Evolutionary conservation across 2,329 filamentous ascomycete genomes (phyloP), one percentile per base, ranked within the genome.

Genomic region (Cladophialophora chaetospira): DNA sequence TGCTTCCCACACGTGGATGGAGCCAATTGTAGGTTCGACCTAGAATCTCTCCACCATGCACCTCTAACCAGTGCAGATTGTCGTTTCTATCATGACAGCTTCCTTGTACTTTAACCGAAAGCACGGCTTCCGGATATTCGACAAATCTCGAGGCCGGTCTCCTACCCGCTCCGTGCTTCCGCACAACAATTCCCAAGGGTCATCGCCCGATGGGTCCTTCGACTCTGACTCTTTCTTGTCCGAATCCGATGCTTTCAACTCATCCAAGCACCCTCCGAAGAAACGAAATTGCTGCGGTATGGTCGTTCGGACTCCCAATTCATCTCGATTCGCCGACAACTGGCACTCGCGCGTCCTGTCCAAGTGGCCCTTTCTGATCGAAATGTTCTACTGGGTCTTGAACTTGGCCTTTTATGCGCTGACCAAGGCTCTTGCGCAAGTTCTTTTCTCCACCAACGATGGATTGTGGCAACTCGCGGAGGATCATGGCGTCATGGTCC

Each of bases 301-400:
- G 40, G 68, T 76, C 15, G 67, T 82, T 56, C 67, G 71, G 8
- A 85, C 78, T 4, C 83, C 83, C 9, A 85, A 85, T 65, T 81
- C 83, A 2, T 81, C 81, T 2, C 78, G 82, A n/a, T 88, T 86
- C 69, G 76, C 79, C 35, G 76, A 80, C 58, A 72, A 86, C 67
- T 69, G 81, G 46, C 85, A 87, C 68, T 86, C 82, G 59, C 77
- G 84, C 23, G 77, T 88, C 53, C 74, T 88, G 57, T 82, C 86
- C 68, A 85, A 85, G 66, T 87, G 84, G 63, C 86, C 86, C 3
- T 88, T 88, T 67, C 70, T 88, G 53, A 79, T 88, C 46, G 86
- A 88, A 70, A 88, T 88, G 84, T 88, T 88, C 69, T 88, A 88
- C 73, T 88, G 86, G 86, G 77, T 80, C 40, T 77, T 88, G 64